These are phyloP conservation scores for Clathrus columnatus DNA, from an alignment of 768 basidiomycete genomes.

Conservation along the genomic window DNA sequence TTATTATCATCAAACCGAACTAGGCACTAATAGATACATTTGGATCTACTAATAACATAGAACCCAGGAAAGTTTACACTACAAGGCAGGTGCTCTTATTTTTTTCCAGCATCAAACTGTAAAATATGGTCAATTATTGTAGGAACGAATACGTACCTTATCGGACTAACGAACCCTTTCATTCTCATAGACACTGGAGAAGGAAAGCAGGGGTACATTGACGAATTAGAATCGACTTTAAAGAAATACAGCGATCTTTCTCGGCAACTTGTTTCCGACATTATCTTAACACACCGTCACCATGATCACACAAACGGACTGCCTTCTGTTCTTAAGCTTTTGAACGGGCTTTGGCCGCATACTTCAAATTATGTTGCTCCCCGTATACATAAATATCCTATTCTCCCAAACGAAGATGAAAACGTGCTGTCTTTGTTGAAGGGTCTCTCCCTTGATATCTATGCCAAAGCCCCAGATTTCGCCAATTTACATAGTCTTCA, in stretches of 20 bases:
- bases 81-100: constrained; percentile 43
- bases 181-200: constrained; percentile 81
- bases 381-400: constrained; percentile 65
- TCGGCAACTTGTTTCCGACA: constrained; percentile 68
- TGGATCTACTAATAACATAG: constrained; percentile 27
- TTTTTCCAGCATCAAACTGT: not conserved
- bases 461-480: constrained; percentile 24
- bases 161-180: constrained; percentile 63
- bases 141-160: constrained; percentile 88
- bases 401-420: constrained; percentile 25
- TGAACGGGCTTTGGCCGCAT: constrained; percentile 54
- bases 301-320: constrained; percentile 79
- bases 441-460: constrained; percentile 36
- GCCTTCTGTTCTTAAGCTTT: constrained; percentile 54
- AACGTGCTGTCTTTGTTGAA: constrained; percentile 33
- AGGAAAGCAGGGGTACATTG: constrained; percentile 58
- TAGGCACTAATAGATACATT: not conserved
- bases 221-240: constrained; percentile 57
- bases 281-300: constrained; percentile 89
- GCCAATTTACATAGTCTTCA: constrained; percentile 49
- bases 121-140: not conserved
- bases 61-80: constrained; percentile 87
- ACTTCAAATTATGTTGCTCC: constrained; percentile 53
- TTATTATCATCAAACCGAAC: not conserved
- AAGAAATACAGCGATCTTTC: constrained; percentile 29